A percentile compares a stretch with the other conserved stretches of the same genome.
phyloP scores from a whole-genome alignment of 2,329 filamentous ascomycete species.

The Arthrinium puccinioides region DNA sequence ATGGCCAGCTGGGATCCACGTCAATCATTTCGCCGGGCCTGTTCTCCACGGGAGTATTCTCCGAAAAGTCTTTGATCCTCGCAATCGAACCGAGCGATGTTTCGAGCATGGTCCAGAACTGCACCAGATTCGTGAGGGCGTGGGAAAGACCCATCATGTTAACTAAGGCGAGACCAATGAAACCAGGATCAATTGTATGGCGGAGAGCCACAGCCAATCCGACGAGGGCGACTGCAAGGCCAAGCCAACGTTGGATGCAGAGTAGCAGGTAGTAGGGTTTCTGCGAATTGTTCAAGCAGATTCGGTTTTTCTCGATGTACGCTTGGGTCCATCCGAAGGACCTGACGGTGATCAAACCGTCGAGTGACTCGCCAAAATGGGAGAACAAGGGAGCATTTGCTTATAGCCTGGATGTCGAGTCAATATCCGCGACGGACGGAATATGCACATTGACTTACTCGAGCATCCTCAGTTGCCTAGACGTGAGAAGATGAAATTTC shows the following conservation, averaged over 20 bases:
- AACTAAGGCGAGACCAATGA: slow-evolving; percentile 2
- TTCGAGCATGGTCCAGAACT: slow-evolving; percentile 4
- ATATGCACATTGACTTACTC: not conserved
- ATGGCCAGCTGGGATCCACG: slow-evolving; percentile 3
- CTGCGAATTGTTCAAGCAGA: slow-evolving; percentile 31
- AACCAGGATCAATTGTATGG: not conserved
- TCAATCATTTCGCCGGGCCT: too few relatives aligned
- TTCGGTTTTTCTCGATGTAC: not conserved
- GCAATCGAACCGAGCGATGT: slow-evolving; percentile 5
- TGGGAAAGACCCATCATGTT: slow-evolving; percentile 1
- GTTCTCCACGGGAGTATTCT: slow-evolving; percentile 1
- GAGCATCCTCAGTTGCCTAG: slow-evolving; percentile 3
- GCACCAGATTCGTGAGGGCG: slow-evolving; percentile 3
- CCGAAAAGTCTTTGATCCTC: slow-evolving; percentile 1
- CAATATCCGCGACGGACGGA: too few relatives aligned
- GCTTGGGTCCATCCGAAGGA: not conserved
- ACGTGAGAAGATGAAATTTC: slow-evolving; percentile 5
- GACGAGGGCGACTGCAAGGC: not conserved
- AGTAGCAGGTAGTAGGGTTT: slow-evolving; percentile 22
- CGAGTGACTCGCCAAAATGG: not conserved
- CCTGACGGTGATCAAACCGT: not conserved
- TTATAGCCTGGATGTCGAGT: not conserved
- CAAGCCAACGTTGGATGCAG: not conserved
- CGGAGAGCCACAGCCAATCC: not conserved
- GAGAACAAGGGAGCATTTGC: not conserved